Evolutionary conservation across 2,329 filamentous ascomycete genomes (phyloP), one percentile per base, ranked within the genome.

Genomic region (Scorias spongiosa): DNA sequence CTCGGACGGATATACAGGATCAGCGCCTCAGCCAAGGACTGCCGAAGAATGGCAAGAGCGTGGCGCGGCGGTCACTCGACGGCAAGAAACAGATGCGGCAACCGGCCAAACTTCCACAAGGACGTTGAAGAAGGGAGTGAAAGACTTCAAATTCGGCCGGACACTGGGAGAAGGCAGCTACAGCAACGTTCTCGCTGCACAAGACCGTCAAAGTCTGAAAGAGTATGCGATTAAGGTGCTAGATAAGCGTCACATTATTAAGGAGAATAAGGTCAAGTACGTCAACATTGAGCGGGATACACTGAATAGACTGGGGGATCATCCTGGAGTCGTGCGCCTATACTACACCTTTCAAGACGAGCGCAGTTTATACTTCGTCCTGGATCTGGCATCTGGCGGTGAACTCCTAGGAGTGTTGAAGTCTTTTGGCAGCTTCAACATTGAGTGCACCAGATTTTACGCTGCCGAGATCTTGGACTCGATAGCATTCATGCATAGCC

Each of bases 241-340:
- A 40, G 91, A 98, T 66, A 98, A 98, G 67, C 78, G 87, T 56
- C 91, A 98, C 63, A 98, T 98, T 58, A 98, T 98, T 71, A 98
- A 96, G 65, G 91, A 98, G 67, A 96, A 94, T 66, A 98, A 98
- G 72, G 93, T 98, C 58, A 98, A 98, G 71, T 98, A 98, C 59
- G 91, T 98, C 64, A 98, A 96, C 65, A 98, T 98, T 56, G 91
- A 98, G 65, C 95, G 95, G 67, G 89, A 98, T 65, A 96, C 91
- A 0, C 71, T 98, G 44, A 98, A 98, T 60, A 80, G 91, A 49
- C 70, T 98, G 46, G 96, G 89, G 2, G 89, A 98, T 50, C 91
- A 98, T 58, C 91, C 91, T 6, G 91, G 91, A 15, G 89, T 98
- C 47, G 88, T 98, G 45, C 83, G 91, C 49, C 72, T 98, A 38